Evolutionary conservation across 2,329 filamentous ascomycete species (phyloP).

Genomic region (Cytospora piceae): DNA sequence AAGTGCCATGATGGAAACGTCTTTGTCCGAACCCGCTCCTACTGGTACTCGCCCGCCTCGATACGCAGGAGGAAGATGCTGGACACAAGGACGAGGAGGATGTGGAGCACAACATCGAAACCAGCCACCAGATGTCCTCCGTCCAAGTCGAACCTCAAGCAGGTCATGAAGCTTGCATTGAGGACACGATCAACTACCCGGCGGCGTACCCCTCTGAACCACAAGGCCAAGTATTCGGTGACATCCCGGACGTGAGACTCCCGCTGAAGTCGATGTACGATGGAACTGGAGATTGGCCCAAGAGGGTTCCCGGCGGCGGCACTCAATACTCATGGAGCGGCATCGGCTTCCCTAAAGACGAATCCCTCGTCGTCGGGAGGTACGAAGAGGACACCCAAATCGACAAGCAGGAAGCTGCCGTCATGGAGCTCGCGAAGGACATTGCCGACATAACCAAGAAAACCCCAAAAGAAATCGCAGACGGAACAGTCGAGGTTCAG

Average conservation of each 20-base stretch:
- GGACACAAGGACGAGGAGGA: no score
- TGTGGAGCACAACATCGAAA: no score
- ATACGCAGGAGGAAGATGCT: no score
- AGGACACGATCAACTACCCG: no score
- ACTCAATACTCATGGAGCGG: background rate
- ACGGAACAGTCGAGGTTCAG: background rate
- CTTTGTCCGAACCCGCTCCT: no score
- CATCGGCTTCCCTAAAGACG: background rate
- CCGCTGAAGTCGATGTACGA: slow-evolving; percentile 1
- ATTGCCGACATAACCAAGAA: background rate
- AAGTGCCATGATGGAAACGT: no score
- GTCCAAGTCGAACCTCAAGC: no score
- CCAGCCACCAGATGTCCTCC: no score
- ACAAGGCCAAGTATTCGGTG: background rate
- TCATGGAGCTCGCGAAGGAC: background rate
- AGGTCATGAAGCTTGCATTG: no score
- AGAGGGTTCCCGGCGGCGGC: background rate
- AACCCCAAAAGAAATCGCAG: background rate
- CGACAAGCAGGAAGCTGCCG: background rate
- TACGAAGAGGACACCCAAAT: slow-evolving; percentile 11
- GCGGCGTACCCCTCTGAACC: no score
- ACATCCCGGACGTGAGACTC: background rate
- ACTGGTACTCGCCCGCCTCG: no score
- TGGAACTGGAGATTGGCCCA: background rate
- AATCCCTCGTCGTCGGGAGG: background rate